Percentiles rank a stretch among this genome's conserved stretches.
These are phyloP conservation scores for Acanthochlamys bracteata DNA, from an alignment of 106 monocot genomes.

Conservation along the genomic window DNA sequence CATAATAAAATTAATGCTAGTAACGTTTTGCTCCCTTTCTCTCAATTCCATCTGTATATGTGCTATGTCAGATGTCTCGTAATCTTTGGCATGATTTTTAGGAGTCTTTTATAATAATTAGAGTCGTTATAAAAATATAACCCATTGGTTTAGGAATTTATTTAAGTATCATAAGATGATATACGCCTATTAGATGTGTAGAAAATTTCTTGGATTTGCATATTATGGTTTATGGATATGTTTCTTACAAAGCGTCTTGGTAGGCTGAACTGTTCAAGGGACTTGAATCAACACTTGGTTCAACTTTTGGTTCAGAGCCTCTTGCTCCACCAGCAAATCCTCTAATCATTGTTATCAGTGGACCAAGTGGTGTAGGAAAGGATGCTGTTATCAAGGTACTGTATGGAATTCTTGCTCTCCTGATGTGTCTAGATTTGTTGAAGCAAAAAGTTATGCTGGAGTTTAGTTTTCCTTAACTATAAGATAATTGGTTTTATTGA, in stretches of 20 bases:
- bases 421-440: background rate
- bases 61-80: no score
- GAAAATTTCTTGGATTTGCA: background rate
- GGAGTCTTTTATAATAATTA: no score
- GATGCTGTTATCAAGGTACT: conserved; percentile 97
- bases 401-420: background rate
- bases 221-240: background rate
- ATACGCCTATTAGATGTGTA: background rate
- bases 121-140: no score
- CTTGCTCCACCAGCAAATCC: conserved; percentile 60
- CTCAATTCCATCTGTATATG: no score
- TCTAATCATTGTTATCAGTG: conserved; percentile 84
- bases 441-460: no score
- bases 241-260: conserved; percentile 7
- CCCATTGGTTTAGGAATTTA: no score
- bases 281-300: conserved; percentile 72
- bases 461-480: no score
- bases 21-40: no score
- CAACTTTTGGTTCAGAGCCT: conserved; percentile 76
- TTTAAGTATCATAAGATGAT: background rate
- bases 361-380: conserved; percentile 96
- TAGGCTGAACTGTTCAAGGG: conserved; percentile 65
- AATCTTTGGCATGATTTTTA: no score
- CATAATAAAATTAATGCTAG: no score
- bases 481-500: no score